Evolutionary conservation across 2,329 filamentous ascomycete species (phyloP), one percentile per base, ranked within the genome.

Genomic region (Scytalidium lignicola): DNA sequence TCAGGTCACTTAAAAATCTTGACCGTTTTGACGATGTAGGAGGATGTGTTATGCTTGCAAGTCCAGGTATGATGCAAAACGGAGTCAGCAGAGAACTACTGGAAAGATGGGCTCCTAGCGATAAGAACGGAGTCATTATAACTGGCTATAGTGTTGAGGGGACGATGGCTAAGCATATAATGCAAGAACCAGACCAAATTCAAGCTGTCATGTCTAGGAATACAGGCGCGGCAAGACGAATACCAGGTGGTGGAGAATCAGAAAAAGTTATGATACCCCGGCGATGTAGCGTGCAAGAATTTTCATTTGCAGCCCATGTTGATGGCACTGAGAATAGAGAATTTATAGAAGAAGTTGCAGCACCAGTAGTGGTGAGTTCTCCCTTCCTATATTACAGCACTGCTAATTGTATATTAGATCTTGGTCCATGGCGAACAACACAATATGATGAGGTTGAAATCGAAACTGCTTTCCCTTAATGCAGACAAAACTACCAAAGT

Each of bases 81-180:
- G 93, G 93, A 45, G 92, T 96, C 17, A 96, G 90, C 61, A 79
- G 93, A 65, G 90, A 96, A 65, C 74, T 99, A 9, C 78, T 99
- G 3, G 93, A 99, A 72, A 75, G 92, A 60, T 99, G 93, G 93
- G 92, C 92, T 1, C 93, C 93, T 0, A 95, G 89, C 68, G 87
- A 93, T 55, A 91, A 93, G 67, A 99, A 99, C 63, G 93, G 92
- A n/a, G 90, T 99, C 41, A 88, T 99, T 59, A 96, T 99, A 67
- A 99, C 93, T 0, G 93, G 93, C 65, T 99, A 99, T 71, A 96
- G 90, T 53, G 92, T 99, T 7, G 93, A 99, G 69, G 93, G 93
- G 5, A 99, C 93, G 1, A 97, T 99, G 92, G 93, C 90, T 3
- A 92, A 96, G 68, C 84, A 93, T 60, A 88, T 99, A 54, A 86